phyloP scores from a whole-genome alignment of 257 asterid species.

The Nicotiana noctiflora region DNA sequence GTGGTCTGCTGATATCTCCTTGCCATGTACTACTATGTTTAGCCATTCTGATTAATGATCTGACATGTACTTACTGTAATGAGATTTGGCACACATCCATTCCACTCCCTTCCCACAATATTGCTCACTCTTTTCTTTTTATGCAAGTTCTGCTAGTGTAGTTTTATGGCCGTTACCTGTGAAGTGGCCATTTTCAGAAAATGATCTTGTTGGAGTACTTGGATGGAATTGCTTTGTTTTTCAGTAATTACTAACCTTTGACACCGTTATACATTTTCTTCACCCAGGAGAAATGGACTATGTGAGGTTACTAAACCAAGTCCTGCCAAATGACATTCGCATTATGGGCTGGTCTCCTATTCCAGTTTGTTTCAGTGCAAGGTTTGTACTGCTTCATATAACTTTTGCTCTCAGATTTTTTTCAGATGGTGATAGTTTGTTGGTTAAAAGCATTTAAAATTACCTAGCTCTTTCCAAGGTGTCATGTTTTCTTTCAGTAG shows the following conservation, averaged over 20 bases:
- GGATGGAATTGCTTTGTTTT: neutral
- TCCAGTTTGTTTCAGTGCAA: constrained; percentile 75
- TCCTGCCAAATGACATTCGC: constrained; percentile 82
- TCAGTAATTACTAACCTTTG: neutral
- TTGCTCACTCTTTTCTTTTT: neutral
- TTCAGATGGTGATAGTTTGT: constrained; percentile 9
- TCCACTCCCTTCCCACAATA: neutral
- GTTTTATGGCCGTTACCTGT: neutral
- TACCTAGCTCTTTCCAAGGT: neutral
- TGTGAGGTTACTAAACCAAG: constrained; percentile 65
- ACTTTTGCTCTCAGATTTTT: constrained; percentile 6
- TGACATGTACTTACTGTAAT: neutral
- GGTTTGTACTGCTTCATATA: constrained; percentile 34
- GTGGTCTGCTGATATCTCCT: constrained; percentile 42
- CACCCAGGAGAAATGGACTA: constrained; percentile 72
- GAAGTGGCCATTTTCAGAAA: neutral
- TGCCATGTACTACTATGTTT: constrained; percentile 11
- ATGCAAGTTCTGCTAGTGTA: constrained; percentile 2
- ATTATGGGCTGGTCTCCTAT: constrained; percentile 93
- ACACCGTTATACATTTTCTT: constrained; percentile 13
- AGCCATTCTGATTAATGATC: constrained; percentile 7
- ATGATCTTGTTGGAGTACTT: neutral
- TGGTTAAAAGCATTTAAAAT: neutral
- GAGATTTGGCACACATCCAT: neutral
- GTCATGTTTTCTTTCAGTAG: neutral